phyloP scores from a whole-genome alignment of 371 early-diverging fungal species.

The Mucor plumbeus region DNA sequence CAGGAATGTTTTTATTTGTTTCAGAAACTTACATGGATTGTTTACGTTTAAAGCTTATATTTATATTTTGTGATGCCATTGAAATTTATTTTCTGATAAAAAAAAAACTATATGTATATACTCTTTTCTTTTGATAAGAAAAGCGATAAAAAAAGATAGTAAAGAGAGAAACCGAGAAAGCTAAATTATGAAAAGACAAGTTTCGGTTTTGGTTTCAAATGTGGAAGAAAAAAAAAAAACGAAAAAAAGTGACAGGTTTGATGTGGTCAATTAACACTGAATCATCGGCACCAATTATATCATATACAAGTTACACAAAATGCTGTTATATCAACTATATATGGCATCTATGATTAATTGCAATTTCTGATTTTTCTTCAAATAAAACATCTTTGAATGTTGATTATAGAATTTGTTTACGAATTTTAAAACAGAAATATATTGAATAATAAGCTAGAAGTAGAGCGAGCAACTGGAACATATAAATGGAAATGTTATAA shows the following conservation, averaged over 20 bases:
- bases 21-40: slow-evolving; percentile 28
- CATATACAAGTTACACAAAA: slow-evolving; percentile 6
- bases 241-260: slow-evolving; percentile 28
- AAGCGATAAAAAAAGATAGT: neutral
- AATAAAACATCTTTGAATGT: neutral
- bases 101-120: neutral
- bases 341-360: neutral
- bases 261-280: slow-evolving; percentile 4
- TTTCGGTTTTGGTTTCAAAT: slow-evolving; percentile 23
- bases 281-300: slow-evolving; percentile 2
- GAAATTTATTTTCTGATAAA: neutral
- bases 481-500: neutral
- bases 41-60: slow-evolving; percentile 29
- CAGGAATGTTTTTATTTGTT: neutral
- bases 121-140: neutral
- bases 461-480: no score
- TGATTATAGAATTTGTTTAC: neutral
- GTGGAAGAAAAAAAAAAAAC: slow-evolving; percentile 1
- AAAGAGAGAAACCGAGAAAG: neutral
- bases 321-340: neutral
- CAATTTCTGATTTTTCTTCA: neutral
- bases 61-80: slow-evolving; percentile 35
- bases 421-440: neutral
- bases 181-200: slow-evolving; percentile 7
- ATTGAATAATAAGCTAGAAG: neutral